Conservation (phyloP, 164 flowering plant genomes). For the Vitis rupestris region DNA sequence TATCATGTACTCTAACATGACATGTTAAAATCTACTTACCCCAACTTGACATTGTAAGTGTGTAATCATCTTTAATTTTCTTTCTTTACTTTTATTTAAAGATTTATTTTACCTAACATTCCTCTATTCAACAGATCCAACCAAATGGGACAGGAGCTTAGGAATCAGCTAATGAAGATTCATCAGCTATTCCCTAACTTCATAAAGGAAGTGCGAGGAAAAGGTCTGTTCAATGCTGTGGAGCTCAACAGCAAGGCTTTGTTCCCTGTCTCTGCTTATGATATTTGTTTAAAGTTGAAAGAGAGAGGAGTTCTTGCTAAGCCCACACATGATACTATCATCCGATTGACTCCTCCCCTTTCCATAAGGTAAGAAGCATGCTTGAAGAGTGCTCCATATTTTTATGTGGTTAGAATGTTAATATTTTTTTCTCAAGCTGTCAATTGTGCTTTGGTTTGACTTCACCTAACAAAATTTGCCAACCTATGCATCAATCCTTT, state of each 20-base stretch:
- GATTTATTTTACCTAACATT: neutral
- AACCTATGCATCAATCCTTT: no score
- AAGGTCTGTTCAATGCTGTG: slow-evolving; percentile 88
- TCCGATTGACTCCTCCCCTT: slow-evolving; percentile 94
- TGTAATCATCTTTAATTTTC: neutral
- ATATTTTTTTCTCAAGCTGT: no score
- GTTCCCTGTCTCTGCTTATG: slow-evolving; percentile 78
- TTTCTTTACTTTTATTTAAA: neutral
- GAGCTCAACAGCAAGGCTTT: slow-evolving; percentile 68
- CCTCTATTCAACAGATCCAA: slow-evolving; percentile 55
- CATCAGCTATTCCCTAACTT: slow-evolving; percentile 65
- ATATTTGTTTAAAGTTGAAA: slow-evolving; percentile 81
- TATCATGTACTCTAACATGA: no score
- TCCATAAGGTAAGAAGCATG: slow-evolving; percentile 59
- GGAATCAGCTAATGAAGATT: slow-evolving; percentile 50
- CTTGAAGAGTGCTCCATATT: neutral
- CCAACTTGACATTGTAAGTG: no score
- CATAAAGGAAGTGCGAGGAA: slow-evolving; percentile 88
- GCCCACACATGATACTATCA: slow-evolving; percentile 87
- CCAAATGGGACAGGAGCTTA: slow-evolving; percentile 69
- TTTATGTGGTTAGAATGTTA: no score
- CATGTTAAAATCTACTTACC: no score
- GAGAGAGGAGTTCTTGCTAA: slow-evolving; percentile 96
- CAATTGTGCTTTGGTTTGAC: no score
- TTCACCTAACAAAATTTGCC: no score